Conservation (phyloP, 345 rosid species). For the Cardiospermum halicacabum region DNA sequence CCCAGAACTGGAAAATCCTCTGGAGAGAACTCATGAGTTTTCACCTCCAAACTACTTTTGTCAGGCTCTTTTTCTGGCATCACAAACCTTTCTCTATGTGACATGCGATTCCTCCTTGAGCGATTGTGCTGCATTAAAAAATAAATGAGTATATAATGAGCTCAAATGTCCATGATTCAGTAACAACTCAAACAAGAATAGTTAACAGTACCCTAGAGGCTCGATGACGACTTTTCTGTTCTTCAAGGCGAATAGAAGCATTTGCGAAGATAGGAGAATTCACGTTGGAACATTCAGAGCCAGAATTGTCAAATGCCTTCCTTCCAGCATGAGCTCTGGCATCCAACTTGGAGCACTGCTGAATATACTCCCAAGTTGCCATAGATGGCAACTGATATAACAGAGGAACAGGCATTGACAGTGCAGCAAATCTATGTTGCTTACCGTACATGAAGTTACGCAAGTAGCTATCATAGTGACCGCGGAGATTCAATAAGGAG, state of each 20-base stretch:
- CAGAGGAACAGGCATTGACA: neutral
- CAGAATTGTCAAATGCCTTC: conserved; percentile 9
- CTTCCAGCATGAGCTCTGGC: conserved; percentile 10
- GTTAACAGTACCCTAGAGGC: conserved; percentile 21
- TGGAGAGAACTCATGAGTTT: conserved; percentile 12
- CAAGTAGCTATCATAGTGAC: conserved; percentile 22
- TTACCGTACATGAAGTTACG: conserved; percentile 14
- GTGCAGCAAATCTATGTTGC: conserved; percentile 9
- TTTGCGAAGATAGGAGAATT: conserved; percentile 5
- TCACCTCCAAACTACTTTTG: conserved; percentile 13
- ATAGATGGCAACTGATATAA: conserved; percentile 7
- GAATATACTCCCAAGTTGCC: conserved; percentile 14
- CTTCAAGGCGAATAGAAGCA: conserved; percentile 8
- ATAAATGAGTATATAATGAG: neutral
- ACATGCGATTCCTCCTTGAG: conserved; percentile 7
- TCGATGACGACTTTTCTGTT: conserved; percentile 20
- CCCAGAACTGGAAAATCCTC: conserved; percentile 30
- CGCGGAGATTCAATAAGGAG: conserved; percentile 26
- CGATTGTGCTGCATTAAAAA: conserved; percentile 17
- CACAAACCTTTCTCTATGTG: conserved; percentile 12
- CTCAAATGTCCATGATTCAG: neutral
- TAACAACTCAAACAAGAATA: neutral
- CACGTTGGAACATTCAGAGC: neutral
- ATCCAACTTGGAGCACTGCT: conserved; percentile 12
- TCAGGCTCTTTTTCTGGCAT: neutral